Evolutionary conservation across 169 alveolate species (phyloP).

Genomic region (Eimeria acervulina): DNA sequence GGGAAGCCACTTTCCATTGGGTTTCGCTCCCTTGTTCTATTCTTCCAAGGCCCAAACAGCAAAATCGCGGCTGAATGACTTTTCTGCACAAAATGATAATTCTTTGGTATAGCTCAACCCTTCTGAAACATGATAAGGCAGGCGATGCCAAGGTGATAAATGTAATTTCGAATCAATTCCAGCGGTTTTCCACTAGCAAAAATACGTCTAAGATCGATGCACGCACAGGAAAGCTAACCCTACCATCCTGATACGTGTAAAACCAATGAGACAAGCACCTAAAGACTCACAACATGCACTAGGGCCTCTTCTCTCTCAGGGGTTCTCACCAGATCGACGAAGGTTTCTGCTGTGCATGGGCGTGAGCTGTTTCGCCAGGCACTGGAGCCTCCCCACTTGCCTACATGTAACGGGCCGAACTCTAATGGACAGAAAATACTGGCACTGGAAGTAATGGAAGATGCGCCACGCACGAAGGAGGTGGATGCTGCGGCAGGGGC

Average conservation of each 20-base stretch:
- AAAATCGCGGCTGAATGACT: not conserved
- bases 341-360: not conserved
- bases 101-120: conserved; percentile 24
- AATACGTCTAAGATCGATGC: not conserved
- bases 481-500: not conserved
- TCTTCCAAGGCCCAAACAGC: not conserved
- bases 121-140: not conserved
- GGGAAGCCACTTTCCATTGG: not conserved
- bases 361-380: not conserved
- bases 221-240: not conserved
- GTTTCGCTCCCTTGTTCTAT: not conserved
- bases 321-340: not conserved
- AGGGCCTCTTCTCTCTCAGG: not conserved
- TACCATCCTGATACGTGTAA: not conserved
- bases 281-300: not conserved
- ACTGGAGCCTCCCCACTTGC: not conserved
- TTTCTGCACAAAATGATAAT: conserved; percentile 1
- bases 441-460: not conserved
- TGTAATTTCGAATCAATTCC: not conserved
- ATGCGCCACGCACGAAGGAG: not conserved
- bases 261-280: not conserved
- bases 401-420: not conserved
- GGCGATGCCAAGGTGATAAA: not conserved
- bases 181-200: not conserved
- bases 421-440: not conserved